These are phyloP conservation scores for Hymenoscyphus albidus DNA, from an alignment of 2,329 filamentous ascomycete genomes.

Conservation along the genomic window DNA sequence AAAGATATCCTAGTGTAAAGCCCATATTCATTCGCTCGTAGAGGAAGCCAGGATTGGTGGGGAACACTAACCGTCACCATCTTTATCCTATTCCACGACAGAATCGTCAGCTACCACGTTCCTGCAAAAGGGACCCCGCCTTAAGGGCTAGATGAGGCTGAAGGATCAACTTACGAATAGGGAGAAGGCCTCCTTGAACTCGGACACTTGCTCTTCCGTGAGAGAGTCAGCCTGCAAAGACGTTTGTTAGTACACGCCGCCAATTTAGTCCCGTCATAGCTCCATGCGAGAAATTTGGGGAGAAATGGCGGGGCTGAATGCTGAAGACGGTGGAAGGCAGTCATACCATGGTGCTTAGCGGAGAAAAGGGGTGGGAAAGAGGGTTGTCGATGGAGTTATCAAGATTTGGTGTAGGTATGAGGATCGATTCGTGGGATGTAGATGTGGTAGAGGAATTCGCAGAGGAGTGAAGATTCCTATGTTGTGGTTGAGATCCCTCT, in stretches of 20 bases:
- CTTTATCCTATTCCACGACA: conserved; percentile 64
- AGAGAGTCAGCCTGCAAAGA: conserved; percentile 81
- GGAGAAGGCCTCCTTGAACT: conserved; percentile 99
- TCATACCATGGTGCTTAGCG: conserved; percentile 26
- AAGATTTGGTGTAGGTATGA: not conserved
- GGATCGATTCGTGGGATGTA: not conserved
- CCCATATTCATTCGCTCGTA: not conserved
- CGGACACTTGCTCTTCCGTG: conserved; percentile 99
- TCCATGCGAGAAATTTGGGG: conserved; percentile 15
- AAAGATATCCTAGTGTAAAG: not conserved
- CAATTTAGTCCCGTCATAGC: conserved; percentile 9
- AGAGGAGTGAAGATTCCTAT: not conserved
- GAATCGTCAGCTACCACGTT: conserved; percentile 29
- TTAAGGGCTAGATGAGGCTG: conserved; percentile 17
- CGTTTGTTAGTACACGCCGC: conserved; percentile 27
- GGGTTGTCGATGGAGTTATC: conserved; percentile 5
- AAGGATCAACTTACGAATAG: conserved; percentile 77
- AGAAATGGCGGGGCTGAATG: conserved; percentile 27
- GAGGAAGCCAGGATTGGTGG: not conserved
- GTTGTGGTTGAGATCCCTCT: not conserved
- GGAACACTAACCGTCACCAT: conserved; percentile 75
- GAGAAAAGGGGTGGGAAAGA: conserved; percentile 10
- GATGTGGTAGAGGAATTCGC: conserved; percentile 1
- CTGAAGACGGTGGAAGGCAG: conserved; percentile 9
- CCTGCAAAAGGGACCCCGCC: conserved; percentile 14